Conservation (phyloP, 106 monocot species). For the Gastrodia elata region DNA sequence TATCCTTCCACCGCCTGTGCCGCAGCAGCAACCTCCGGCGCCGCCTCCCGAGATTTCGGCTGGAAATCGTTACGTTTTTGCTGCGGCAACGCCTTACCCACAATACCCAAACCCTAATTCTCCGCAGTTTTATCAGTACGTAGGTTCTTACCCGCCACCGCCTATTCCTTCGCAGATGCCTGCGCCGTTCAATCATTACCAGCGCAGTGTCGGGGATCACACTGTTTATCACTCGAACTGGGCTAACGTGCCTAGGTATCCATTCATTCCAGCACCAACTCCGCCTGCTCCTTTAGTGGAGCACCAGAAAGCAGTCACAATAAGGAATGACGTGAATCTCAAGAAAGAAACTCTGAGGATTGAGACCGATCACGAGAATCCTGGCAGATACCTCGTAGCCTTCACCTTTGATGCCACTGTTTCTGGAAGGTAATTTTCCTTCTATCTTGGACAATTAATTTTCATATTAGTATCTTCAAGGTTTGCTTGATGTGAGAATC, state of each 20-base stretch:
- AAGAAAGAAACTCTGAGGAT: slow-evolving; percentile 90
- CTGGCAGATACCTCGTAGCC: slow-evolving; percentile 50
- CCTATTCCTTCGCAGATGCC: slow-evolving; percentile 35
- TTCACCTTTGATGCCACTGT: slow-evolving; percentile 91
- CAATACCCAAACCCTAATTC: slow-evolving; percentile 54
- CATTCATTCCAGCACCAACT: slow-evolving; percentile 12
- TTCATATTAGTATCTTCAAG: neutral
- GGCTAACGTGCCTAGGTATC: slow-evolving; percentile 12
- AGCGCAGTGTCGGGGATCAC: slow-evolving; percentile 12
- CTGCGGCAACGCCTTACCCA: slow-evolving; percentile 55
- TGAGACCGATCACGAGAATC: slow-evolving; percentile 69
- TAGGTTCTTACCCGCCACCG: slow-evolving; percentile 46
- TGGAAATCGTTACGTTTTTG: slow-evolving; percentile 60
- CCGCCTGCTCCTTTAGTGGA: slow-evolving; percentile 50
- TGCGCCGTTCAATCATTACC: slow-evolving; percentile 49
- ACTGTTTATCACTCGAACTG: neutral
- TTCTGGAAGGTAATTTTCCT: slow-evolving; percentile 35
- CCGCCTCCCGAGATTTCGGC: slow-evolving; percentile 18
- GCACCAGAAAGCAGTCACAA: slow-evolving; percentile 90
- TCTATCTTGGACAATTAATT: neutral
- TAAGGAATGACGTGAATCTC: slow-evolving; percentile 79
- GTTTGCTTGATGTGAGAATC: neutral
- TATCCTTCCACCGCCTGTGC: slow-evolving; percentile 7
- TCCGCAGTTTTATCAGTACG: slow-evolving; percentile 33
- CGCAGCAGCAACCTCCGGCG: slow-evolving; percentile 16